phyloP scores from a whole-genome alignment of 2,329 filamentous ascomycete species.

The Arthrobotrys sinensis region DNA sequence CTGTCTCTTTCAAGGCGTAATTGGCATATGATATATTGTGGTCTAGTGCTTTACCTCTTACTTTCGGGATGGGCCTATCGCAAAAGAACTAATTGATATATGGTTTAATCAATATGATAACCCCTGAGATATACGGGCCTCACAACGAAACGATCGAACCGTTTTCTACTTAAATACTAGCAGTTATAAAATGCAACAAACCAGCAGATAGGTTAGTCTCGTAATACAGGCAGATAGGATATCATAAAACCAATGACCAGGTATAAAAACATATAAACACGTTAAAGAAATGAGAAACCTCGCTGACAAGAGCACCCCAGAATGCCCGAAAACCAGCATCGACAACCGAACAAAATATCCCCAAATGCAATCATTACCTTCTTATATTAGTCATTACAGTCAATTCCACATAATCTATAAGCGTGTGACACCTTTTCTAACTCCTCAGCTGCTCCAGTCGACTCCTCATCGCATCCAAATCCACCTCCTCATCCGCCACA shows the following conservation, averaged over 20 bases:
- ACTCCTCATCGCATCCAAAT: constrained; percentile 94
- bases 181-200: constrained; percentile 16
- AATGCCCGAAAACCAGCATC: constrained; percentile 6
- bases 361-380: constrained; percentile 24
- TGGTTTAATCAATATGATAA: constrained; percentile 33
- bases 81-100: constrained; percentile 45
- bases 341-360: constrained; percentile 1
- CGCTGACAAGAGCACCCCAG: constrained; percentile 33
- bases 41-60: constrained; percentile 9
- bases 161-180: not conserved
- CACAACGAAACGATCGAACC: not conserved
- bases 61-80: constrained; percentile 14
- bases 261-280: constrained; percentile 31
- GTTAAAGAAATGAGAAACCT: constrained; percentile 20
- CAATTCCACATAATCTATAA: constrained; percentile 8
- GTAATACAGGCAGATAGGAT: constrained; percentile 28
- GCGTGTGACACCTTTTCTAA: constrained; percentile 68
- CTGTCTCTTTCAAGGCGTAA: constrained; percentile 21
- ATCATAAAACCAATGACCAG: constrained; percentile 32
- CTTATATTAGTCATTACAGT: constrained; percentile 26
- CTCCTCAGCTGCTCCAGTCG: constrained; percentile 92
- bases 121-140: constrained; percentile 8
- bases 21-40: constrained; percentile 29
- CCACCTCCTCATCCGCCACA: constrained; percentile 87
- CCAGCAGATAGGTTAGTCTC: no score